A percentile compares a stretch with the other conserved stretches of the same genome.
Evolutionary conservation across 2,329 filamentous ascomycete genomes (phyloP).

Genomic region (Arthrobotrys pseudoclavata): DNA sequence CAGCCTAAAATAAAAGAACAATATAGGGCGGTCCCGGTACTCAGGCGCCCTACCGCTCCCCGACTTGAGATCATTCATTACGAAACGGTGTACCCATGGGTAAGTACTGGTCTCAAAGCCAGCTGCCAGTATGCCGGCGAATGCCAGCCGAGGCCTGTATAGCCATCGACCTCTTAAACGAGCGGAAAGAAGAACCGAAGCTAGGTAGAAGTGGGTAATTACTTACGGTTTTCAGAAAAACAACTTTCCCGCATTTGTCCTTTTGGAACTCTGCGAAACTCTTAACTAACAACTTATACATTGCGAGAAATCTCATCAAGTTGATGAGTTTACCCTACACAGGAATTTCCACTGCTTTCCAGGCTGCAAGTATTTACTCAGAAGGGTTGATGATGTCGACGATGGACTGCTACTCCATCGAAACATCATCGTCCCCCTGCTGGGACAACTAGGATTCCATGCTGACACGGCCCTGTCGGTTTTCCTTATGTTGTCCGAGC

Average conservation of each 20-base stretch:
- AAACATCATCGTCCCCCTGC: not conserved
- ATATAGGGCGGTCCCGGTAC: too few species aligned
- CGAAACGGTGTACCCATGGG: too few species aligned
- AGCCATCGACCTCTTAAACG: not conserved
- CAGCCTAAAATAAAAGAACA: too few species aligned
- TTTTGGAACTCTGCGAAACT: too few species aligned
- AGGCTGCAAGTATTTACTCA: not conserved
- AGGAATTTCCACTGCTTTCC: not conserved
- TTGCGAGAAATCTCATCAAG: not conserved
- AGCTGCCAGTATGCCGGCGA: too few species aligned
- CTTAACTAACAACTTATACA: not conserved
- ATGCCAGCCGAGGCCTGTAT: not conserved
- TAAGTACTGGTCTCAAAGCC: too few species aligned
- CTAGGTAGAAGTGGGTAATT: not conserved
- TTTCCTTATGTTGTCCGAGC: not conserved
- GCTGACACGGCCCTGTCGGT: not conserved
- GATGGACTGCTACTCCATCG: not conserved
- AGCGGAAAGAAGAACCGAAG: not conserved
- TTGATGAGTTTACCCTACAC: not conserved
- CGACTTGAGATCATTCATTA: too few species aligned
- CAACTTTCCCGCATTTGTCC: too few species aligned
- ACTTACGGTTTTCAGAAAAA: too few species aligned
- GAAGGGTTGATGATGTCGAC: not conserved
- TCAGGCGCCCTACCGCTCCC: too few species aligned
- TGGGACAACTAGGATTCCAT: not conserved